phyloP scores from a whole-genome alignment of 2,329 filamentous ascomycete genomes.

The Stemphylium vesicarium region DNA sequence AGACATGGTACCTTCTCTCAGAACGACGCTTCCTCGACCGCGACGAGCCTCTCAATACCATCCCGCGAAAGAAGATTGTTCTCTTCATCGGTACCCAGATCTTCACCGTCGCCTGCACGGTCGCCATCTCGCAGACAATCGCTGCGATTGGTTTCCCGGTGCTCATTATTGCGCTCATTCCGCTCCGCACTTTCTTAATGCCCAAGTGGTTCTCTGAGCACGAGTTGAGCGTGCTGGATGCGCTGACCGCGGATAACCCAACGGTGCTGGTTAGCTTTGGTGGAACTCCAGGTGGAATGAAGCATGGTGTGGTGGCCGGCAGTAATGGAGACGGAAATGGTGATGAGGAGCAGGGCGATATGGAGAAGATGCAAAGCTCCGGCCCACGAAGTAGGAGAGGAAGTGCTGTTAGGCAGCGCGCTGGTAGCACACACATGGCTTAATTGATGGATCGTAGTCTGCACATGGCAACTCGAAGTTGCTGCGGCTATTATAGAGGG shows the following conservation, averaged over 20 bases:
- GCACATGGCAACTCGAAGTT: not conserved
- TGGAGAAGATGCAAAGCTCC: slow-evolving; percentile 3
- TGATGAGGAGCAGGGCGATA: slow-evolving; percentile 16
- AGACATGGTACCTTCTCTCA: slow-evolving; percentile 55
- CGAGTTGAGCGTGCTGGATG: slow-evolving; percentile 59
- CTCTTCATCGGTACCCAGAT: slow-evolving; percentile 59
- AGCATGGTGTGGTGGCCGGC: slow-evolving; percentile 18
- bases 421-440: slow-evolving; percentile 24
- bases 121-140: slow-evolving; percentile 64
- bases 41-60: slow-evolving; percentile 52
- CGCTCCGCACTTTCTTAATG: slow-evolving; percentile 57
- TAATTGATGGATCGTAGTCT: not conserved
- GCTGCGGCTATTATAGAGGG: not conserved
- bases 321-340: slow-evolving; percentile 17
- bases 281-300: slow-evolving; percentile 49
- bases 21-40: slow-evolving; percentile 57
- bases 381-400: slow-evolving; percentile 11
- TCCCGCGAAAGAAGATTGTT: slow-evolving; percentile 54
- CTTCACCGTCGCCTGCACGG: slow-evolving; percentile 56
- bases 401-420: slow-evolving; percentile 29
- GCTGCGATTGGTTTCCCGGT: slow-evolving; percentile 64
- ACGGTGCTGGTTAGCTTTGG: slow-evolving; percentile 60
- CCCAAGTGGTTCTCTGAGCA: slow-evolving; percentile 57
- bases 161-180: slow-evolving; percentile 62
- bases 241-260: slow-evolving; percentile 59